Evolutionary conservation across 768 basidiomycete genomes (phyloP).

Genomic region (Termitomyces eurrhizus): DNA sequence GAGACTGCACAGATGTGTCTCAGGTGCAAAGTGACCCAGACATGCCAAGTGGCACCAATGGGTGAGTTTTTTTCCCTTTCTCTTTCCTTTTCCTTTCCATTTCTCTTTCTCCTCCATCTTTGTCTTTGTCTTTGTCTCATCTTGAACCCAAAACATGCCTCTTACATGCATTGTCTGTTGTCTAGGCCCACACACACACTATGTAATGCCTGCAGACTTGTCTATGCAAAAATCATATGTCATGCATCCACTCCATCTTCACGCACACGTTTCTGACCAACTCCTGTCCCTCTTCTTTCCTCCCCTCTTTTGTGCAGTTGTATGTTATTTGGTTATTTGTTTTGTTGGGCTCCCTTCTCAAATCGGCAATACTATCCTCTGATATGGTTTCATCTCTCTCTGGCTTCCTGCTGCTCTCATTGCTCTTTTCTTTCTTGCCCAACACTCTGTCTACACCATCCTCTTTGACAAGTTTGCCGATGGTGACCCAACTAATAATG

Average conservation of each 20-base stretch:
- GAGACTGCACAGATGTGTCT: conserved; percentile 59
- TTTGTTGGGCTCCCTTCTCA: too few relatives aligned
- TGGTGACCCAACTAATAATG: conserved; percentile 89
- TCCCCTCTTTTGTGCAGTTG: background rate
- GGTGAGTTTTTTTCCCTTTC: conserved; percentile 40
- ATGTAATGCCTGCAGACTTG: conserved; percentile 84
- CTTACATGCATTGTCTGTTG: too few relatives aligned
- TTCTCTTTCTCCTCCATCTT: too few relatives aligned
- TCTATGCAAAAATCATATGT: conserved; percentile 76
- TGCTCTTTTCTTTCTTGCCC: conserved; percentile 33
- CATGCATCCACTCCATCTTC: background rate
- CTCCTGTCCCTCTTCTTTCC: background rate
- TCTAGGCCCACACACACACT: conserved; percentile 69
- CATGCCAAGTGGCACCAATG: conserved; percentile 85
- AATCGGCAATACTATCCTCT: too few relatives aligned
- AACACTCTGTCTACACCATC: conserved; percentile 59
- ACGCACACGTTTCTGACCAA: background rate
- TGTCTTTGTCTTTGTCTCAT: background rate
- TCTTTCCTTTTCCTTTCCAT: too few relatives aligned
- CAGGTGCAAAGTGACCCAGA: conserved; percentile 79
- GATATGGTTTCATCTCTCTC: conserved; percentile 1
- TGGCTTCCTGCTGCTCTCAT: conserved; percentile 42
- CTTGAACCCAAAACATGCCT: too few relatives aligned
- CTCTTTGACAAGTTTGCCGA: conserved; percentile 94
- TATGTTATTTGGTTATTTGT: too few relatives aligned